Conservation (phyloP, 2,329 filamentous ascomycete genomes). For the Trichophyton verrucosum region DNA sequence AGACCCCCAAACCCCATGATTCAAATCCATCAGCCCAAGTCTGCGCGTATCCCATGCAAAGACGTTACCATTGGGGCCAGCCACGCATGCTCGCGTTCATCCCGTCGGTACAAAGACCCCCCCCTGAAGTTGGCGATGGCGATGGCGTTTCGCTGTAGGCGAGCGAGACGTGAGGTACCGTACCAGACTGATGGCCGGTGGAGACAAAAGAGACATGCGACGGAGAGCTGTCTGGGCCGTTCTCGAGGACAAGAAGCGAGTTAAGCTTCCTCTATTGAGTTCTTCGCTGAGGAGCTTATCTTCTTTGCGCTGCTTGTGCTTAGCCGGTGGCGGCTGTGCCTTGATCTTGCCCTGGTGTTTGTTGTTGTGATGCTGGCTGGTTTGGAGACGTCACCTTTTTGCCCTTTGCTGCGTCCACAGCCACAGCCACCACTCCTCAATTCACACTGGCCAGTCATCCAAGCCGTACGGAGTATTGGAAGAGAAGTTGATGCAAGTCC, state of each 20-base stretch:
- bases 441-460: neutral
- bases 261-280: constrained; percentile 1
- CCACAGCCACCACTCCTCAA: neutral
- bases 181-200: neutral
- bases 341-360: neutral
- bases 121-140: neutral
- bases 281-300: neutral
- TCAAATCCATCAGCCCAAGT: neutral
- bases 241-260: too few species aligned
- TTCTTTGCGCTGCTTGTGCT: neutral
- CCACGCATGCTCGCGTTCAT: neutral
- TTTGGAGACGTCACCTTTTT: neutral
- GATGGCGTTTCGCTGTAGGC: neutral
- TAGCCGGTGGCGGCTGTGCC: neutral
- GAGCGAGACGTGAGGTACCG: neutral
- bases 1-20: neutral
- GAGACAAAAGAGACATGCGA: neutral
- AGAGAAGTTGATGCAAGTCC: too few species aligned
- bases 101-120: neutral
- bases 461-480: too few species aligned
- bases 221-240: neutral
- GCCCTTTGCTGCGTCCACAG: neutral
- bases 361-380: neutral
- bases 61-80: neutral
- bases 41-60: neutral